A percentile compares a stretch with the other conserved stretches of the same genome.
Evolutionary conservation across 495 filamentous ascomycete genomes (phyloP).

Genomic region (Penicillium odoratum): DNA sequence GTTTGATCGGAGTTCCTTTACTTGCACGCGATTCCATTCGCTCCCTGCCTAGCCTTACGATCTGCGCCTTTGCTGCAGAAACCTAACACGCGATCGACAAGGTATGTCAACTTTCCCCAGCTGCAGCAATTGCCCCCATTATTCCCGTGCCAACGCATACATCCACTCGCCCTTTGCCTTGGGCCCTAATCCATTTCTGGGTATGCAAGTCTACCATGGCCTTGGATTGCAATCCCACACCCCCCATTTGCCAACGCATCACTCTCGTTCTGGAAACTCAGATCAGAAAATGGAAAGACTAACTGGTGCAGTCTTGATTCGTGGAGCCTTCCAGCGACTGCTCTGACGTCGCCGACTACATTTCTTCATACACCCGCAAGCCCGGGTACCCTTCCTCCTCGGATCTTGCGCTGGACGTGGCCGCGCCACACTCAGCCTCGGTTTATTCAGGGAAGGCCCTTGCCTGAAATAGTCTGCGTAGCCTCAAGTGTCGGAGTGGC

Average conservation of each 20-base stretch:
- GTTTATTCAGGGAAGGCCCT: neutral
- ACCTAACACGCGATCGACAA: conserved; percentile 33
- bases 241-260: conserved; percentile 32
- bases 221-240: conserved; percentile 15
- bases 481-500: conserved; percentile 27
- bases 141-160: conserved; percentile 52
- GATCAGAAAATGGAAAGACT: conserved; percentile 20
- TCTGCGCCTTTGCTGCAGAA: conserved; percentile 32
- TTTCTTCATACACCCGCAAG: conserved; percentile 20
- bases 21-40: conserved; percentile 23
- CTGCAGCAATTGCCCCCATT: conserved; percentile 20
- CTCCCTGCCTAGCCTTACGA: neutral
- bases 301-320: conserved; percentile 30
- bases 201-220: conserved; percentile 13
- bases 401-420: conserved; percentile 20
- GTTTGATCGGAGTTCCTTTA: neutral
- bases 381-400: conserved; percentile 31
- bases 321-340: conserved; percentile 19
- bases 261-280: conserved; percentile 13
- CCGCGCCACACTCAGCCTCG: conserved; percentile 1
- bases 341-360: conserved; percentile 23
- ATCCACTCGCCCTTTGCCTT: conserved; percentile 32
- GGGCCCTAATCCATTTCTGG: conserved; percentile 33
- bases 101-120: conserved; percentile 37
- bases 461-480: conserved; percentile 26